Base-by-base conservation (phyloP, 129 eudicot genomes). In the Gnaphalium uliginosum region DNA sequence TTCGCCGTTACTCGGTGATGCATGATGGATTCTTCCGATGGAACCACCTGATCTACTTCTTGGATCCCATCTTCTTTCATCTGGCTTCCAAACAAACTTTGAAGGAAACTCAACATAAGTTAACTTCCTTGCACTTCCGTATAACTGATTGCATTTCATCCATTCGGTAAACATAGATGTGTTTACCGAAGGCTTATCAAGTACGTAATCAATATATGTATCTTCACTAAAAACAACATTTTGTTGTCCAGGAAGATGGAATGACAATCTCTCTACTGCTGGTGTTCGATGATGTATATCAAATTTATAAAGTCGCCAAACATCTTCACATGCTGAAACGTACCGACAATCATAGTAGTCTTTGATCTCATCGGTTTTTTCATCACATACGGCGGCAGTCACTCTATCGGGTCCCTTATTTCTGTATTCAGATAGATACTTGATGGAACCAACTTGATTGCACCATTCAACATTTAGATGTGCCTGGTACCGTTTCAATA, bases 201-300 rank as follows among this genome's bases (percentile, higher is more conserved):
- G 3, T 0, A 56, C 22, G 2, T 43, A 17, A 3, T 19, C 6
- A 9, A 74, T 37, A 37, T 37, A 37, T 37, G 2, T 2, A 54
- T 60, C 13, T 26, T 1, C 10, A 54, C 8, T 35, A 30, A 46
- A 56, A 1, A 22, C 1, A 0, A 83, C 13, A 4, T 0, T 10
- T 15, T 83, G 63, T n/a, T 79, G 57, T 2, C 66, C 65, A 30
- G 26, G 33, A 3, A 74, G 6, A 54, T 83, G 87, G n/a, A 68
- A 61, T 0, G 53, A 13, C 3, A 83, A 35, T 0, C 83, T 18
- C 14, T 19, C 63, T 6, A 83, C 69, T 0, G 70, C 2, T 0
- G 75, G 70, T 5, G 8, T 30, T 9, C 75, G 11, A 18, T 74
- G 5, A 4, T 69, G 59, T 39, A 69, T 69, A 11, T 69, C 58